Base-by-base conservation (phyloP, 306 rosid species). In the Cucumis melo region DNA sequence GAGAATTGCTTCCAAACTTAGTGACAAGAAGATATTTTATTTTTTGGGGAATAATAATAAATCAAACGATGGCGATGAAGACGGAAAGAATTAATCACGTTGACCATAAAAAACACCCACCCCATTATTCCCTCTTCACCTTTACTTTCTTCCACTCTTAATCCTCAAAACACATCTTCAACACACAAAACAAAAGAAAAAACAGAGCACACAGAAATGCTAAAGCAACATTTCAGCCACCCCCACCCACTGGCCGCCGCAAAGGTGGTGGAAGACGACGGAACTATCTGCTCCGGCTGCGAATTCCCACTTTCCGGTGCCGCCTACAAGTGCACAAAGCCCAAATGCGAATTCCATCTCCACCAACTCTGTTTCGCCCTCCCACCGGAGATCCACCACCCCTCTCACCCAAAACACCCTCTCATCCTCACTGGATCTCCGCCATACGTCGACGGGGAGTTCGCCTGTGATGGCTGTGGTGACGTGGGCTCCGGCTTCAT, bases 151-250 rank as follows among this genome's bases (percentile, higher is more conserved):
- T n/a, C 14, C 36, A 19, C 78, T 39, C 14, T 14, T 75, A 23
- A 1, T 34, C 46, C 1, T 19, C 72, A 1, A 64, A 6, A 21
- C 78, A 58, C 39, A 48, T 7, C 59, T 48, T 27, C 54, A 10
- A 10, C 10, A 5, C 32, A 20, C 20, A 38, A 6, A 53, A 44
- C 8, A 65, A 64, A 64, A 38, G 17, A 74, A n/a, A 24, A 74
- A 8, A 29, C 3, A 53, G 55, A 54, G 48, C 53, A 46, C 34
- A 46, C 20, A 36, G 34, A 20, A n/a, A 78, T 78, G 80, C 15
- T 50, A 4, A 78, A 50, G 54, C 76, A 44, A 48, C 80, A 78
- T 65, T 78, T 78, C 75, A 78, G 80, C 75, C 80, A 78, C 63
- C 62, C 75, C 54, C 80, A 78, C 24, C 80, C 80, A 15, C 63